Percentiles rank a stretch among this genome's conserved stretches.
phyloP scores from a whole-genome alignment of 2,329 filamentous ascomycete species.

The Sclerotinia spermophila region DNA sequence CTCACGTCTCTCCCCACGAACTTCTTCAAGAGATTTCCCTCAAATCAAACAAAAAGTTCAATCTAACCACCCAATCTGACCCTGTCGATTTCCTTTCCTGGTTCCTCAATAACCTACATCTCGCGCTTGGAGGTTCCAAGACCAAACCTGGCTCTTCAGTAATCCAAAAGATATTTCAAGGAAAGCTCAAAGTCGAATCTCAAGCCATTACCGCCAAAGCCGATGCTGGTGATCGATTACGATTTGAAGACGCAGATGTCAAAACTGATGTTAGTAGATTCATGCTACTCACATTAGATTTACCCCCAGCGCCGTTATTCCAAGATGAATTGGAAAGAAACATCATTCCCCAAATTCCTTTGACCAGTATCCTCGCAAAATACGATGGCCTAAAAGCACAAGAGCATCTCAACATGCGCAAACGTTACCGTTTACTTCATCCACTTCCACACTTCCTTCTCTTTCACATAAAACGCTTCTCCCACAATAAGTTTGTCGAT shows the following conservation, averaged over 20 bases:
- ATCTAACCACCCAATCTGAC: constrained; percentile 84
- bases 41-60: constrained; percentile 88
- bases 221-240: constrained; percentile 78
- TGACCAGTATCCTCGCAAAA: constrained; percentile 80
- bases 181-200: constrained; percentile 84
- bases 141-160: constrained; percentile 81
- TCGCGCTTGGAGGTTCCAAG: constrained; percentile 85
- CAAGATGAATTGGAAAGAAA: constrained; percentile 92
- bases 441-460: constrained; percentile 87
- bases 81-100: constrained; percentile 95
- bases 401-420: constrained; percentile 82
- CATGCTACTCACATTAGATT: constrained; percentile 87
- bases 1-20: constrained; percentile 95
- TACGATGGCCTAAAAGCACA: constrained; percentile 88
- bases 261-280: constrained; percentile 75
- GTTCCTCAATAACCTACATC: constrained; percentile 95
- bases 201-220: constrained; percentile 91
- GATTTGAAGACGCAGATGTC: constrained; percentile 87
- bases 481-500: constrained; percentile 90
- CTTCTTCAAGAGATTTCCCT: constrained; percentile 91
- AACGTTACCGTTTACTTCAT: constrained; percentile 84
- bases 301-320: constrained; percentile 89
- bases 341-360: constrained; percentile 89
- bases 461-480: constrained; percentile 97
- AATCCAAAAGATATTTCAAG: constrained; percentile 90